Base-by-base conservation (phyloP, 352 stramenopile genomes). In the Nothophytophthora sp. region DNA sequence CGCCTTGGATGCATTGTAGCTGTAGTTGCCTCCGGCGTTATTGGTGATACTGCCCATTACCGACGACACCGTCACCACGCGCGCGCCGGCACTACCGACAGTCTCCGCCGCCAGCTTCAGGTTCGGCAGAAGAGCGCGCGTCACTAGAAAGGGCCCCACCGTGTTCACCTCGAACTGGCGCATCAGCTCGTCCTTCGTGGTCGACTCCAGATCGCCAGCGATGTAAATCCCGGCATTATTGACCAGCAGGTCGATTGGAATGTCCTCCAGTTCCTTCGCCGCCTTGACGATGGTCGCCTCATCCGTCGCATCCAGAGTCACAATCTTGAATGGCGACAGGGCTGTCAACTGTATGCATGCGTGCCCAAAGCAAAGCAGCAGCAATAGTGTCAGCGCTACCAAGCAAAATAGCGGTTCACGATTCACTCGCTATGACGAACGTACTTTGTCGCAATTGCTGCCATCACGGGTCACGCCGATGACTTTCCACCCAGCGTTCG, bases 1-100 rank as follows among this genome's bases (percentile, higher is more conserved):
- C 9, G 71, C 29, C 51, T 88, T 88, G 32, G 67, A 82, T 33
- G 76, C 60, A 25, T 72, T 62, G 53, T 90, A 88, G 24, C 65
- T 71, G 38, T 81, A 86, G 24, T 55, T 33, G 16, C 51, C 60
- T 23, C 76, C 60, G 5, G 29, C 40, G 4, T 66, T 55, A 10
- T 42, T 40, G 9, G 32, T 36, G 16, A 86, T 69, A 36, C 70
- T 81, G 24, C 76, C 71, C 24, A 80, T 49, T 5, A 33, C 22
- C n/a, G 67, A 81, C 18, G 60, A 67, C 25, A 86, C 22, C 16
- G 48, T 52, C 18, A 70, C 67, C 12, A 50, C 63, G n/a, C 60
- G 63, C 20, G 63, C 43, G 20, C 57, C 57, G 19, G 9, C 41
- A 8, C 45, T 48, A 5, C 15, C 48, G 2, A 43, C 59, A 2